Evolutionary conservation across 805 yeast species (phyloP), one percentile per base, ranked within the genome.

Genomic region (Yarrowia keelungensis): DNA sequence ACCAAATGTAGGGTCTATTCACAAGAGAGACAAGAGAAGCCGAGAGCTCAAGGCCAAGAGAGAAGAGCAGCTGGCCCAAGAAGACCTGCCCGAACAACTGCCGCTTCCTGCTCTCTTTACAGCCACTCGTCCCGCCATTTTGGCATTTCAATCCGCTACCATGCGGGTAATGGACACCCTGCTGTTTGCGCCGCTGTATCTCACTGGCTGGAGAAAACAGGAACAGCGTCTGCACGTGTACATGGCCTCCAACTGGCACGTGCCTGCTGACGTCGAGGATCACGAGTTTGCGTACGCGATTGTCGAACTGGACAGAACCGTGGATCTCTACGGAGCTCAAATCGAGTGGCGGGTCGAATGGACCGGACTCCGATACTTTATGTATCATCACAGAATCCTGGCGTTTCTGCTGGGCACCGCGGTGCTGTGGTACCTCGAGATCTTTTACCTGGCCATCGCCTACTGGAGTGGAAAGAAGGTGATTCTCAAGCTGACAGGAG

Each of bases 281-380:
- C 49, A 42, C 32, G 67, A 67, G 51, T 67, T 62, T 41, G 47
- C 53, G 8, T 72, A 58, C 39, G 73, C 71, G 4, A 67, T 74
- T 50, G 74, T 75, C 8, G 73, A 71, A 53, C 51, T 76, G 15
- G 76, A 75, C 54, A 70, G 74, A 4, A 68, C 50, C 11, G 74
- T 77, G 8, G 71, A 77, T 32, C 42, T 76, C 3, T 71, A 71
- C 53, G 59, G 62, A 11, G 76, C 77, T 12, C 41, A 56, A 12
- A 65, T 76, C 26, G 71, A 65, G 8, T 75, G 74, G 73, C 51
- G 69, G 7, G 77, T 74, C 19, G 64, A 75, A 61, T 76, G 78
- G 79, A 67, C 65, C 12, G 79, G 79, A 15, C 39, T 77, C 10
- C 71, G 79, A 22, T 77, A 74, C 64, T 69, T 74, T 16, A 73